Percentiles rank a stretch among this genome's conserved stretches.
Evolutionary conservation across 164 flowering plant genomes (phyloP).

Genomic region (Echeveria elegans): DNA sequence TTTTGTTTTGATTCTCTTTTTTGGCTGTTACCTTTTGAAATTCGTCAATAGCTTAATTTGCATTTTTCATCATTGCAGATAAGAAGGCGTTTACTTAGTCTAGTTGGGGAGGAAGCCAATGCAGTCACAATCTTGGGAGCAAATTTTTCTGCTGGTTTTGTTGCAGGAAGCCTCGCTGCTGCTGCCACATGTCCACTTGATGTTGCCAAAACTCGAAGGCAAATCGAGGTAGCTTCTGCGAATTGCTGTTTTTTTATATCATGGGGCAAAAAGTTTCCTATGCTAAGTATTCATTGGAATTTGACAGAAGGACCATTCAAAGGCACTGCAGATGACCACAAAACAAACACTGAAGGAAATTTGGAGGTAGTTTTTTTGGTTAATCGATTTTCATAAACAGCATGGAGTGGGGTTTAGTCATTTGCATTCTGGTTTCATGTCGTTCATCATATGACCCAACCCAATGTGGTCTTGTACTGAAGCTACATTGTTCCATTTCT

Average conservation of each 20-base stretch:
- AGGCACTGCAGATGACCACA: constrained; percentile 78
- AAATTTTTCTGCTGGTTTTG: constrained; percentile 87
- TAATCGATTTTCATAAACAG: neutral
- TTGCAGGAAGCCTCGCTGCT: constrained; percentile 94
- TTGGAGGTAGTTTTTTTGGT: constrained; percentile 52
- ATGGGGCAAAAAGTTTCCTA: no score
- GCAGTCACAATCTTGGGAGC: constrained; percentile 56
- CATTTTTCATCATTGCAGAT: no score
- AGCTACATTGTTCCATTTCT: neutral
- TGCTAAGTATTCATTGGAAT: constrained; percentile 1
- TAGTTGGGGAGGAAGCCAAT: constrained; percentile 59
- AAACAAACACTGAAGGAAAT: constrained; percentile 61
- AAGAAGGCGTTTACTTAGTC: constrained; percentile 27
- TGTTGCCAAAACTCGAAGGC: constrained; percentile 97
- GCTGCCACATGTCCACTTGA: constrained; percentile 92
- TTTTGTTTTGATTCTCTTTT: no score
- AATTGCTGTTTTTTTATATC: neutral
- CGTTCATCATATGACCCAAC: neutral
- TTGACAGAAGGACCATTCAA: constrained; percentile 67
- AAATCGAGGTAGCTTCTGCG: constrained; percentile 56
- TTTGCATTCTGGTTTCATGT: neutral
- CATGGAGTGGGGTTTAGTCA: neutral
- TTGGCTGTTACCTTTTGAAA: no score
- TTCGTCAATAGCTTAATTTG: no score
- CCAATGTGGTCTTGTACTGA: neutral